These are phyloP conservation scores for Elaeis guineensis DNA, from an alignment of 176 grass and related monocot species.

Conservation along the genomic window DNA sequence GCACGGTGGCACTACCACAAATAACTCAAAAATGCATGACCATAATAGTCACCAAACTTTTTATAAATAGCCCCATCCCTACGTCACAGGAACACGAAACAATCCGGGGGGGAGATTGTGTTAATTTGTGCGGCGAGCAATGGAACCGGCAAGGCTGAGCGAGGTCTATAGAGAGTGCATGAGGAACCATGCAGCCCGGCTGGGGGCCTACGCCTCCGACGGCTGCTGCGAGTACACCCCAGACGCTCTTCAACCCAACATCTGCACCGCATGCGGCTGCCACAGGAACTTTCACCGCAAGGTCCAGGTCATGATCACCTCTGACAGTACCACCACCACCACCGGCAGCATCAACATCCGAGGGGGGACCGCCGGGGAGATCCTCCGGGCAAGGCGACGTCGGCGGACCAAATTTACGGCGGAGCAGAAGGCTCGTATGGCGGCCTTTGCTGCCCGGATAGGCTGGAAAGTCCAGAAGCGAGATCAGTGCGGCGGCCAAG, in stretches of 20 bases:
- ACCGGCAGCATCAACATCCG: too few species aligned
- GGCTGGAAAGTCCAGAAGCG: constrained; percentile 83
- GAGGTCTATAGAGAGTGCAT: constrained; percentile 13
- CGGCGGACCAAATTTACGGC: background rate
- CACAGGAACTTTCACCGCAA: constrained; percentile 21
- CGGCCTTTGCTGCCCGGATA: constrained; percentile 60
- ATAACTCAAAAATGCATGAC: too few species aligned
- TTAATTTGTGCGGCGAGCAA: background rate
- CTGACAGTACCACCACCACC: background rate
- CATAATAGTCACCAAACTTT: too few species aligned
- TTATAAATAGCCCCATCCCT: too few species aligned
- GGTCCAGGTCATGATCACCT: background rate
- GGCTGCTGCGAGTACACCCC: constrained; percentile 19
- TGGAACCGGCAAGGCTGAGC: background rate
- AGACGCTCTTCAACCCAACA: background rate
- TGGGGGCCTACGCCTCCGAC: constrained; percentile 10
- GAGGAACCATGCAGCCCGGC: constrained; percentile 14
- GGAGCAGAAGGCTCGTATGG: constrained; percentile 56
- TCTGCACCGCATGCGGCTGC: constrained; percentile 11
- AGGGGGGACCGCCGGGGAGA: too few species aligned
- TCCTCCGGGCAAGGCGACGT: background rate
- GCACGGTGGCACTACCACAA: too few species aligned
- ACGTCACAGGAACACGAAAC: too few species aligned
- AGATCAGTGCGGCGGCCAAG: constrained; percentile 38
- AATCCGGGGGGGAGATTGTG: too few species aligned